Base-by-base conservation (phyloP, 352 stramenopile genomes). In the Phytophthora melonis region DNA sequence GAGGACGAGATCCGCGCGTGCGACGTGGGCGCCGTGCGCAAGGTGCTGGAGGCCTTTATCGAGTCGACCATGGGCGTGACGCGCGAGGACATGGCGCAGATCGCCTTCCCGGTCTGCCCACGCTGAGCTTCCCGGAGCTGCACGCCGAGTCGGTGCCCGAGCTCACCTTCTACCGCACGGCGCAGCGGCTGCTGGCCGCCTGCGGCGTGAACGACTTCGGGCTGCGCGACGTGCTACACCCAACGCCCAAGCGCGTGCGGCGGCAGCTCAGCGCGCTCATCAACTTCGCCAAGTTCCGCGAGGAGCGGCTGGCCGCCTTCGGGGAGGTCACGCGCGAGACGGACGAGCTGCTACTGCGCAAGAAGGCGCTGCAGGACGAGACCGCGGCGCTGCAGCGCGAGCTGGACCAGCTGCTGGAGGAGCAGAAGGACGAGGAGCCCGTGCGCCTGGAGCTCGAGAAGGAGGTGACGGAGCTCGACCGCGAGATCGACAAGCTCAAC, bases 221-320 rank as follows among this genome's bases (percentile, higher is more conserved):
- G 5, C 88, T 98, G 50, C 90, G 91, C 23, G 98, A 99, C 72
- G 69, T 99, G 43, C 75, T 94, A 3, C 69, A 83, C 52, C 97
- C 98, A 9, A 94, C 81, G 21, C 72, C 83, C 32, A 98, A 98
- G 70, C 89, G 97, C 65, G 87, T 99, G 50, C 86, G 92, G 13
- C 79, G 89, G 0, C 95, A 99, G 71, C 84, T 99, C 36, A 98
- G 93, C 66, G 98, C 96, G 23, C 89, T 98, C 49, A 99, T 99
- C 70, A 99, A 99, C 86, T 99, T 99, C 80, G 86, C 93, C 60
- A 98, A 98, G 75, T 99, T 99, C 77, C 85, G 96, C 18, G 94
- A 99, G 63, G 97, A 99, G 69, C 92, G 95, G 11, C 68, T 99
- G 25, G 75, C 74, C 1, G 76, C 94, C 14, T 98, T 98, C 67